Base-by-base conservation (phyloP, 2,329 filamentous ascomycete species). In the Colletotrichum endophyticum region DNA sequence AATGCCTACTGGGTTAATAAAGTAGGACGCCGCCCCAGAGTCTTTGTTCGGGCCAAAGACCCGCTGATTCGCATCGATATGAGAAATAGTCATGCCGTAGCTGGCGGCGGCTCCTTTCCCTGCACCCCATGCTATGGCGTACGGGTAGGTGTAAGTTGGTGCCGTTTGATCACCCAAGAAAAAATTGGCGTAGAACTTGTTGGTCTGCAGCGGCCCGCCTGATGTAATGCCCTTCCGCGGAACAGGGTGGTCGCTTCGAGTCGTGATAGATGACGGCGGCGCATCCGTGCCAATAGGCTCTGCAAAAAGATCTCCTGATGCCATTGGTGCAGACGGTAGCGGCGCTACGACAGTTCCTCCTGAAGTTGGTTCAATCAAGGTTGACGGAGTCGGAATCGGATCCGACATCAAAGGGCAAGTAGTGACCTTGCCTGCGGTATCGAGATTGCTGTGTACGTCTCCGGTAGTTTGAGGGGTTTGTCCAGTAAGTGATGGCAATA, bases 121-220 rank as follows among this genome's bases (percentile, higher is more conserved):
- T 78, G 91, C 92, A 5, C 90, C 89, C 93, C 94, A 96, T 22
- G 89, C 85, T 22, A 96, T 82, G 4, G 91, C 91, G 81, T 96
- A 96, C 2, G 94, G 96, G 81, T 96, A 93, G 0, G 94, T 93
- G 85, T 94, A 98, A 1, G 93, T 89, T 0, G 93, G 90, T 8
- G 90, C 90, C 6, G 88, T 91, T 83, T 98, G 95, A 59, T 89
- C 89, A 6, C 92, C 94, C 0, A 98, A 88, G 83, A 95, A 95
- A 78, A 97, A 92, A 81, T 97, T 97, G 79, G 93, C 89, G 80
- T 95, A 95, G 83, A 96, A 96, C 81, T 95, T 96, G 87, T 96
- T 96, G 28, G 95, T 96, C 66, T 91, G 88, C 62, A 95, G 85
- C 5, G 93, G 91, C 0, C 83, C 82, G 2, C 84, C 79, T 19